Evolutionary conservation across 768 basidiomycete genomes (phyloP), one percentile per base, ranked within the genome.

Genomic region (Boletus fagicola): DNA sequence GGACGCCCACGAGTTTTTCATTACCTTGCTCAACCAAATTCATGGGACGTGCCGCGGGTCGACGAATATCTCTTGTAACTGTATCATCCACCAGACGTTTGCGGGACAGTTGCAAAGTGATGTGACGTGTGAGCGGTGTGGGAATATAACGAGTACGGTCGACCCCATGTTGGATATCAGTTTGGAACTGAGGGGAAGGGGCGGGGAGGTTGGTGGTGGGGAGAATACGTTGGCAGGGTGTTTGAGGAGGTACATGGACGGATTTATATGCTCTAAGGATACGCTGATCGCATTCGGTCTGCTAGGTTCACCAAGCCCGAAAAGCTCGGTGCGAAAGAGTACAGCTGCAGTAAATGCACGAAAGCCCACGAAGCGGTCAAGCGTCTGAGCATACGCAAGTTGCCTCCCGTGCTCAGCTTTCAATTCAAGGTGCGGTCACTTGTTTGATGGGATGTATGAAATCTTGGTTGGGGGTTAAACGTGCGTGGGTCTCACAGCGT

Each of bases 161-260:
- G 96, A 98, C 64, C 92, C 93, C 12, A 90, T 94, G 77, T 77
- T 98, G 22, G 95, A 98, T 61, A 80, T 98, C 60, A 94, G 90
- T 62, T 79, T 98, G 24, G 94, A 95, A 67, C 74, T 98, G 58
- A 85, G 82, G 53, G 77, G 75, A 18, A 83, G 80, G 61, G 78
- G 72, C 4, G 77, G 75, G 9, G 83, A 80, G 54, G 61, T 63
- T 1, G 62, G 67, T 16, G 71, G 74, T 9, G 83, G 74, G n/a
- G 83, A 85, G 45, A 82, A 87, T 53, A 91, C 90, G 0, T 77
- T 97, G 30, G 82, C 81, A 0, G 84, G 81, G 5, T 94, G 93
- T 69, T 74, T 98, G 59, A 77, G 86, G 61, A 81, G 90, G 89
- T 89, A 56, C 48, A 76, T 62, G 9, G 38, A 15, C 36, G 8